Conservation (phyloP, 176 grass and related monocot species). For the Carex pumila region DNA sequence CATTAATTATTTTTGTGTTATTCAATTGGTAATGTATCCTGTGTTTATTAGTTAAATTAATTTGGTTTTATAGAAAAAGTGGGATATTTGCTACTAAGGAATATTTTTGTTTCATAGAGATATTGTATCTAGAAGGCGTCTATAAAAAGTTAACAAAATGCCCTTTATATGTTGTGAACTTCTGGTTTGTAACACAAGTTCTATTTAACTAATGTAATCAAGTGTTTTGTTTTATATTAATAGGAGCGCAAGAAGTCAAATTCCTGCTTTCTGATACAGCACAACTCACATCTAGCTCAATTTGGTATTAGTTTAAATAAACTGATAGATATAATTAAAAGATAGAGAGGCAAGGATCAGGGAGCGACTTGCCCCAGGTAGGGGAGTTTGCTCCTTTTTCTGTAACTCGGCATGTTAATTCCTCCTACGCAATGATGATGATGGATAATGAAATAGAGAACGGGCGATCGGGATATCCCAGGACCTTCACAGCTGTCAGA, state of each 20-base stretch:
- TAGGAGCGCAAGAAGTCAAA: neutral
- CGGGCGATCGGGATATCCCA: conserved; percentile 48
- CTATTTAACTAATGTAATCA: neutral
- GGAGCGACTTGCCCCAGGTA: conserved; percentile 64
- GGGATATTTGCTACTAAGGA: neutral
- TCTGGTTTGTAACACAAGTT: neutral
- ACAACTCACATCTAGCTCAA: neutral
- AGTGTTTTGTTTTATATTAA: neutral
- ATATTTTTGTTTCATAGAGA: neutral
- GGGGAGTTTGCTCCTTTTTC: conserved; percentile 88
- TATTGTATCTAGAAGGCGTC: neutral
- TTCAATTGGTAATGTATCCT: too few relatives aligned
- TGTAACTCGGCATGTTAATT: conserved; percentile 51
- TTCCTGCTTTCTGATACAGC: neutral
- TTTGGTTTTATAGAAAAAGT: neutral
- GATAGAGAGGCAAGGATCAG: conserved; percentile 71
- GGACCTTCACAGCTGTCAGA: conserved; percentile 70
- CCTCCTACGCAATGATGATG: conserved; percentile 66
- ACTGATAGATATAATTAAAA: conserved; percentile 24
- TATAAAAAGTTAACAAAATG: neutral
- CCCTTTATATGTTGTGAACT: neutral
- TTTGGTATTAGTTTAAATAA: neutral
- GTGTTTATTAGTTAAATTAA: neutral
- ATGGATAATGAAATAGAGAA: conserved; percentile 77
- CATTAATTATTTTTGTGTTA: too few relatives aligned